Evolutionary conservation across 108 stramenopile species (phyloP).

Genomic region (Schizochytrium sp.): DNA sequence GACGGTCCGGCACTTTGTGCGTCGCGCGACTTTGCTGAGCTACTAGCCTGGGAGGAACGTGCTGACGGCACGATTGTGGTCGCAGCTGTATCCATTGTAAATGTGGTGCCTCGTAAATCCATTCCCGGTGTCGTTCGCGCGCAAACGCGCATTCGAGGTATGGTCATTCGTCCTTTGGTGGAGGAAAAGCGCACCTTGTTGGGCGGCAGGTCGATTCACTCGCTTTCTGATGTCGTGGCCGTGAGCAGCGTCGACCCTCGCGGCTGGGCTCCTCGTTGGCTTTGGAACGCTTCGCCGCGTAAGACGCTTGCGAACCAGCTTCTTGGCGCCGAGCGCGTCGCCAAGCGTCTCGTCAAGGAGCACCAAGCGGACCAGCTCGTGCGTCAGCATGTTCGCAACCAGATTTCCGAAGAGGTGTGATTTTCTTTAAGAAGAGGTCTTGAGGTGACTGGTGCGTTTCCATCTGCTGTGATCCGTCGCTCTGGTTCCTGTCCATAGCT

Average conservation of each 20-base stretch:
- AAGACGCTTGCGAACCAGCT: background rate
- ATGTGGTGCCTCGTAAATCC: background rate
- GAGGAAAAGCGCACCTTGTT: background rate
- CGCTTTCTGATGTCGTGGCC: background rate
- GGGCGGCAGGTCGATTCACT: background rate
- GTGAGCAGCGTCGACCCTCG: background rate
- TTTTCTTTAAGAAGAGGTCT: too few relatives aligned
- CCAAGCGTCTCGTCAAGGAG: too few relatives aligned
- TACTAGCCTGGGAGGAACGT: background rate
- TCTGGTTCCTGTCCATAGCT: too few relatives aligned
- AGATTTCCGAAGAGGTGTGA: too few relatives aligned
- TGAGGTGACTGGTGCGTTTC: too few relatives aligned
- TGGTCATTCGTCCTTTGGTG: background rate
- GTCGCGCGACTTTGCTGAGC: background rate
- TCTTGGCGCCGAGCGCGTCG: too few relatives aligned
- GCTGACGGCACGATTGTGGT: background rate
- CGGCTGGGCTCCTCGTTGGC: background rate
- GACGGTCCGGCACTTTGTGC: background rate
- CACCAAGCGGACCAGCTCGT: too few relatives aligned
- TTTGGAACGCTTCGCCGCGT: background rate
- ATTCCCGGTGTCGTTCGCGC: background rate
- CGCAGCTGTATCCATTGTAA: background rate
- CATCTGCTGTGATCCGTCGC: too few relatives aligned
- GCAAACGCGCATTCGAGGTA: background rate
- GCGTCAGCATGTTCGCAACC: too few relatives aligned